A percentile compares a stretch with the other conserved stretches of the same genome.
phyloP scores from a whole-genome alignment of 768 basidiomycete species.

The Cubamyces lactineus region DNA sequence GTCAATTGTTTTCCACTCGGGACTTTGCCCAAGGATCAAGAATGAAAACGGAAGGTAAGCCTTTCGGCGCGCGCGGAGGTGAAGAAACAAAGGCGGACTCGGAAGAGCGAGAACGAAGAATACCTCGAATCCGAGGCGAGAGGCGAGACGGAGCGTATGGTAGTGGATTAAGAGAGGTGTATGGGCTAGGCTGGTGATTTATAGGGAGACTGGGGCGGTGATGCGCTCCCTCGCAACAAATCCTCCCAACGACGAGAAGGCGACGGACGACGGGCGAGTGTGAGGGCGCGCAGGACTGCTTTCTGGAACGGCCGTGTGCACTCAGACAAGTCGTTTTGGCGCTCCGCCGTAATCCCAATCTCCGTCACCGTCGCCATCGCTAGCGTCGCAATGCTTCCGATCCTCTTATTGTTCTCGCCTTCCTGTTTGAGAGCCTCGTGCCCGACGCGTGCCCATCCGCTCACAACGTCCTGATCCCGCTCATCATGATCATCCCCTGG shows the following conservation, averaged over 20 bases:
- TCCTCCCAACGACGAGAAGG: not conserved
- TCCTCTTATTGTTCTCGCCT: constrained; percentile 33
- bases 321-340: constrained; percentile 12
- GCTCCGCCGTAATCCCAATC: constrained; percentile 14
- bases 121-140: not conserved
- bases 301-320: constrained; percentile 6
- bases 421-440: constrained; percentile 32
- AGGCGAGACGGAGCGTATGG: not conserved
- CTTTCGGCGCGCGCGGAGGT: not conserved
- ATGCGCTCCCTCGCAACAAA: constrained; percentile 24
- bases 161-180: constrained; percentile 4
- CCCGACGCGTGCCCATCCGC: constrained; percentile 13
- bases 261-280: not conserved
- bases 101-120: constrained; percentile 12
- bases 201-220: constrained; percentile 7
- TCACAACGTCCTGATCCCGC: constrained; percentile 8
- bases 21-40: constrained; percentile 14
- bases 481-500: constrained; percentile 16
- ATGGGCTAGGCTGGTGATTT: constrained; percentile 12
- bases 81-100: constrained; percentile 7
- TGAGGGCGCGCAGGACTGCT: not conserved
- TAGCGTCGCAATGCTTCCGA: constrained; percentile 23
- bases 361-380: constrained; percentile 22
- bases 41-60: constrained; percentile 12
- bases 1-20: constrained; percentile 23